These are phyloP conservation scores for Knoxdaviesia proteae DNA, from an alignment of 2,329 filamentous ascomycete genomes.

Conservation along the genomic window DNA sequence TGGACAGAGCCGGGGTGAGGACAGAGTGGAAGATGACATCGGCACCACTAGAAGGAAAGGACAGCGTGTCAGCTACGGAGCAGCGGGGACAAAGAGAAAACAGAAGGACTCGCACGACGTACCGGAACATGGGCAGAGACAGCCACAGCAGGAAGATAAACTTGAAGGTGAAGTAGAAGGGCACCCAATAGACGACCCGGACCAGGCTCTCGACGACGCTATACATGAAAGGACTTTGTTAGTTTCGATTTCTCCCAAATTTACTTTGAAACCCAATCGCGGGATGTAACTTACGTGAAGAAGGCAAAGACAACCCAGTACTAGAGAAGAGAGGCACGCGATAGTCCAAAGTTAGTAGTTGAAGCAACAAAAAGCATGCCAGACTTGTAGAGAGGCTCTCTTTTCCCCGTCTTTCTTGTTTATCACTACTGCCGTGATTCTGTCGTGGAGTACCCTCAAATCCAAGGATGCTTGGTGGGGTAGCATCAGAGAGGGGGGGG, in stretches of 20 bases:
- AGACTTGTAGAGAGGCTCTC: background rate
- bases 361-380: background rate
- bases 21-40: constrained; percentile 95
- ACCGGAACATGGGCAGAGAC: constrained; percentile 84
- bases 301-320: constrained; percentile 80
- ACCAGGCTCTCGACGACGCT: constrained; percentile 63
- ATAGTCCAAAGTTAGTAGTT: background rate
- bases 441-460: no score
- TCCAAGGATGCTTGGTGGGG: no score
- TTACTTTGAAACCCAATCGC: no score
- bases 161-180: constrained; percentile 99
- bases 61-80: background rate
- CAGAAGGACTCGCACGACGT: constrained; percentile 20
- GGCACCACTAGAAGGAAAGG: constrained; percentile 46
- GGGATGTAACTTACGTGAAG: constrained; percentile 36
- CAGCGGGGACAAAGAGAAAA: background rate
- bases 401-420: no score
- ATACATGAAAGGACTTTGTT: background rate
- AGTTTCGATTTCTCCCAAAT: no score
- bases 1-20: constrained; percentile 74
- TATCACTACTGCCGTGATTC: no score
- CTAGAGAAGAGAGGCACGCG: constrained; percentile 15
- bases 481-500: no score
- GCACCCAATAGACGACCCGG: constrained; percentile 81
- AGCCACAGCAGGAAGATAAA: constrained; percentile 96